phyloP scores from a whole-genome alignment of 305 asterid species.

The Fraxinus floribunda region DNA sequence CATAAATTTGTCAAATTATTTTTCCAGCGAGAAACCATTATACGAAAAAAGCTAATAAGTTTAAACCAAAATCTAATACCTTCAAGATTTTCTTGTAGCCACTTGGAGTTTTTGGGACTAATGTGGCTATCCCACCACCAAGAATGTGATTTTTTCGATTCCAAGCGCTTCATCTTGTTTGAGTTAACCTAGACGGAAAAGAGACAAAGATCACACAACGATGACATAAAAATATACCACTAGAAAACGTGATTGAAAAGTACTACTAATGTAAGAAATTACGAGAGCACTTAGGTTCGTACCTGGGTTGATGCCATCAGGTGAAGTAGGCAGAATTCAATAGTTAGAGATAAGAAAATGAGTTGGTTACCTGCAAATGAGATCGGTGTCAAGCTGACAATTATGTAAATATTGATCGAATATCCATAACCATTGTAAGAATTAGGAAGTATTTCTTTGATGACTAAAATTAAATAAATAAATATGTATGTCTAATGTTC shows the following conservation, averaged over 20 bases:
- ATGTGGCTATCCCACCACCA: conserved; percentile 99
- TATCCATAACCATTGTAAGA: not conserved
- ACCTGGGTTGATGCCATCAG: conserved; percentile 51
- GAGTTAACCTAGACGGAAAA: conserved; percentile 45
- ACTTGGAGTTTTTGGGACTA: conserved; percentile 79
- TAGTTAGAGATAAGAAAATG: conserved; percentile 4
- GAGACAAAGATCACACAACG: not conserved
- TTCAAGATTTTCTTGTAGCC: conserved; percentile 95
- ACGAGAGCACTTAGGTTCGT: not conserved
- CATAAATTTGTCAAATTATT: not conserved
- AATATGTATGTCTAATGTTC: not conserved
- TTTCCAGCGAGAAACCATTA: not conserved
- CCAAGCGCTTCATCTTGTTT: conserved; percentile 56
- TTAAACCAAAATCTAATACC: conserved; percentile 35
- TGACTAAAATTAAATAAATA: not conserved
- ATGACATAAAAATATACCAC: not conserved
- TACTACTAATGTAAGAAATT: not conserved
- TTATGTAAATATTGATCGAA: not conserved
- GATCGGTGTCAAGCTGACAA: not conserved
- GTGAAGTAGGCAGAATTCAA: conserved; percentile 25
- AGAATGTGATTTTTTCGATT: conserved; percentile 75
- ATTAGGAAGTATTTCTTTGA: not conserved
- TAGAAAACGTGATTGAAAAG: not conserved
- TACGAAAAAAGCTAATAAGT: not conserved
- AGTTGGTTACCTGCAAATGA: conserved; percentile 32